phyloP scores from a whole-genome alignment of 2,329 filamentous ascomycete species.

The Fusarium falciforme region DNA sequence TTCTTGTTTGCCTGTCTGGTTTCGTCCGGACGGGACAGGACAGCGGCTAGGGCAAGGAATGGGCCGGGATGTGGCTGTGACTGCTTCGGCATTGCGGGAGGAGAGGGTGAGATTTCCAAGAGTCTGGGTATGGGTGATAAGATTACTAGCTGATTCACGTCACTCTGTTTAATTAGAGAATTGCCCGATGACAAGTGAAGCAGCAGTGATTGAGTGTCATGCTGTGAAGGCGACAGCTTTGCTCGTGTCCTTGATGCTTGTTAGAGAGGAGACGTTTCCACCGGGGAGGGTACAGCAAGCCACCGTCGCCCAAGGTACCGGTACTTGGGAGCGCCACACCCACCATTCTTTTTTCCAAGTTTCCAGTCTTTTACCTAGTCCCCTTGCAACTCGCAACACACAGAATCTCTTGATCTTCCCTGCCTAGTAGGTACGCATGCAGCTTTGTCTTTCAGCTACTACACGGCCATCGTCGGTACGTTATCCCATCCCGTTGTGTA shows the following conservation, averaged over 20 bases:
- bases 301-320: constrained; percentile 30
- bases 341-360: constrained; percentile 15
- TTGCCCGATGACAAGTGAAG: constrained; percentile 1
- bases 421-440: constrained; percentile 1
- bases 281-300: constrained; percentile 22
- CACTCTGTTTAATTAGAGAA: neutral
- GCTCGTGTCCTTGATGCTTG: neutral
- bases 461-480: neutral
- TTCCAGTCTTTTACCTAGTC: constrained; percentile 3
- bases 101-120: constrained; percentile 3
- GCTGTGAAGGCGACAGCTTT: neutral
- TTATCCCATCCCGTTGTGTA: neutral
- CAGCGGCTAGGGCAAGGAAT: constrained; percentile 37
- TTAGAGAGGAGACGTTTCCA: constrained; percentile 4
- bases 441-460: constrained; percentile 16
- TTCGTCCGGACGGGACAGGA: constrained; percentile 36
- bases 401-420: constrained; percentile 6
- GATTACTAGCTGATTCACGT: constrained; percentile 4
- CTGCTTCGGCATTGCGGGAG: neutral
- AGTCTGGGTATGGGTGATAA: neutral
- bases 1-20: constrained; percentile 41
- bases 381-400: constrained; percentile 7
- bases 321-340: constrained; percentile 40
- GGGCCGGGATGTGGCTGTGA: constrained; percentile 14
- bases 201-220: constrained; percentile 20